Base-by-base conservation (phyloP, 192 early-diverging fungal genomes). In the Coemansia erecta region DNA sequence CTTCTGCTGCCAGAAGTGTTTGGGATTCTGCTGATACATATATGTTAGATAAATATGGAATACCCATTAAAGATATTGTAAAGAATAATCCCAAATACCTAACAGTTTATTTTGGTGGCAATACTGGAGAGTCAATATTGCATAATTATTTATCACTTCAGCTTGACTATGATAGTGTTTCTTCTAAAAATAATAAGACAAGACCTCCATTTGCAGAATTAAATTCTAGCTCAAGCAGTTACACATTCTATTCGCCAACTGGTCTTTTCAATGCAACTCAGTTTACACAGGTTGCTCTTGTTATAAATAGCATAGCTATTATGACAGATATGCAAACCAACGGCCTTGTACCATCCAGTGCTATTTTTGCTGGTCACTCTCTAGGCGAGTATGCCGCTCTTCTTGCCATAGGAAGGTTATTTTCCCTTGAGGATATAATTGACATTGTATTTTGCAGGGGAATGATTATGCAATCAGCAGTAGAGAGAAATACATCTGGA, bases 251-350 rank as follows among this genome's bases (percentile, higher is more conserved):
- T 51, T 85, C 90, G 31, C 86, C 70, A 80, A 82, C 19, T 46
- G 94, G 95, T 48, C 82, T 98, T 48, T 83, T 98, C 63, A 89
- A 85, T 58, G 89, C 93, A 22, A 98, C 93, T 3, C 95, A 98
- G 74, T 94, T 98, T 68, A 93, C 95, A 7, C 95, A 98, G 63
- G 89, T 37, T 37, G 35, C 35, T 5, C 35, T 37, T 37, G 35
- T 37, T 37, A 9, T 37, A 37, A 37, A 37, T 89, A 12, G 78
- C 94, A 88, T 89, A 77, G 93, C 92, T 23, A 85, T 85, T 0
- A 92, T 93, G 57, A 86, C 87, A 59, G 95, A 98, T 62, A 91
- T 95, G 92, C 82, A 84, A 33, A 68, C 84, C n/a, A 87, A 92
- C 66, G 89, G 88, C 19, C 76, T 95, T 62, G 84, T 98, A 17